Evolutionary conservation across 257 asterid genomes (phyloP).

Genomic region (Linaria vulgaris): DNA sequence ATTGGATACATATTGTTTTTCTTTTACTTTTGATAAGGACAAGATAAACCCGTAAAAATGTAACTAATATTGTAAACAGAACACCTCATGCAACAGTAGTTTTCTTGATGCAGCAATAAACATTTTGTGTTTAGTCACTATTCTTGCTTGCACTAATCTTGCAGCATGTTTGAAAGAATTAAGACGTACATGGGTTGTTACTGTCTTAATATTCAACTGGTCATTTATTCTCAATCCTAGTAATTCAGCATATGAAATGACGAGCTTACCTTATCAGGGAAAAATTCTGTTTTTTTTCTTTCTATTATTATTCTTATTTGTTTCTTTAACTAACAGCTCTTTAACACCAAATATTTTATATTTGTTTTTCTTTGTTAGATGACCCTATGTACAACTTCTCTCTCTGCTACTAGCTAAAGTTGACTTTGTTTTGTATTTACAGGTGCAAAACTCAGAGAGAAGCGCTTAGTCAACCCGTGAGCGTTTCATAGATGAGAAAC

Average conservation of each 20-base stretch:
- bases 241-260: no score
- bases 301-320: background rate
- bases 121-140: background rate
- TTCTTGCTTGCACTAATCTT: background rate
- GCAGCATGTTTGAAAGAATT: background rate
- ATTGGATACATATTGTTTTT: background rate
- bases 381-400: background rate
- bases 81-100: background rate
- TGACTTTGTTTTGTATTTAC: conserved; percentile 18
- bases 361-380: background rate
- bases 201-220: background rate
- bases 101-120: background rate
- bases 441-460: conserved; percentile 56
- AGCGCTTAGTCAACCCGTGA: conserved; percentile 37
- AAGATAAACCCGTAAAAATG: background rate
- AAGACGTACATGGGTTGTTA: background rate
- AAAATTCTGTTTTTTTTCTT: background rate
- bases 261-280: no score
- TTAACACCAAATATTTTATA: no score
- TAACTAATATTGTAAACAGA: background rate
- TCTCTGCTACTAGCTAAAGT: conserved; percentile 19
- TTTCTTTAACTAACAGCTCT: background rate
- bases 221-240: background rate
- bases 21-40: background rate
- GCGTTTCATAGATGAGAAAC: conserved; percentile 35